Conservation (phyloP, 768 basidiomycete genomes). For the Boletus eberwhitei region DNA sequence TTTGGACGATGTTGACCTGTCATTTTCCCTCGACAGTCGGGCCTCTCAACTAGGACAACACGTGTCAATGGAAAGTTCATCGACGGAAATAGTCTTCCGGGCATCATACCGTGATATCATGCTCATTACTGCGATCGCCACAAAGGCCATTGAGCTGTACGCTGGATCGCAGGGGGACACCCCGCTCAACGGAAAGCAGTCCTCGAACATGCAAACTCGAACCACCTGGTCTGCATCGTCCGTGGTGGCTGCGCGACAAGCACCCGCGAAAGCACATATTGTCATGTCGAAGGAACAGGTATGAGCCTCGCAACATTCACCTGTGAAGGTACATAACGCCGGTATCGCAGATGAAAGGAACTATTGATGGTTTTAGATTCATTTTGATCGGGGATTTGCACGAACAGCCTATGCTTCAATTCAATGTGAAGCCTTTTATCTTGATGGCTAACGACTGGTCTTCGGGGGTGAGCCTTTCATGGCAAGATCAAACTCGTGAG, state of each 20-base stretch:
- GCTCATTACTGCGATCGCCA: conserved; percentile 81
- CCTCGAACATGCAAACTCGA: conserved; percentile 7
- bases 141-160: conserved; percentile 84
- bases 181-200: conserved; percentile 1
- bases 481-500: background rate
- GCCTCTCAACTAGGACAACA: conserved; percentile 64
- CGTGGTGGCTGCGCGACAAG: conserved; percentile 4
- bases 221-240: conserved; percentile 3
- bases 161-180: conserved; percentile 35
- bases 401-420: conserved; percentile 90
- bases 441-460: conserved; percentile 92
- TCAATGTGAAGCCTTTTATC: conserved; percentile 82
- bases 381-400: conserved; percentile 93
- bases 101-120: conserved; percentile 95
- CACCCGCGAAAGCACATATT: conserved; percentile 40
- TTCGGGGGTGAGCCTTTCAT: conserved; percentile 56
- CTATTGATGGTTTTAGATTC: conserved; percentile 88
- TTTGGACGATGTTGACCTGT: conserved; percentile 88
- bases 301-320: conserved; percentile 12
- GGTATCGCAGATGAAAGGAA: conserved; percentile 65
- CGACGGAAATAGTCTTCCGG: conserved; percentile 84
- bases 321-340: background rate
- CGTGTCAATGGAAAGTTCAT: conserved; percentile 77
- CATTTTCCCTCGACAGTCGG: conserved; percentile 84
- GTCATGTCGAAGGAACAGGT: conserved; percentile 84